Evolutionary conservation across 2,329 filamentous ascomycete genomes (phyloP).

Genomic region (Pseudogymnoascus sp.): DNA sequence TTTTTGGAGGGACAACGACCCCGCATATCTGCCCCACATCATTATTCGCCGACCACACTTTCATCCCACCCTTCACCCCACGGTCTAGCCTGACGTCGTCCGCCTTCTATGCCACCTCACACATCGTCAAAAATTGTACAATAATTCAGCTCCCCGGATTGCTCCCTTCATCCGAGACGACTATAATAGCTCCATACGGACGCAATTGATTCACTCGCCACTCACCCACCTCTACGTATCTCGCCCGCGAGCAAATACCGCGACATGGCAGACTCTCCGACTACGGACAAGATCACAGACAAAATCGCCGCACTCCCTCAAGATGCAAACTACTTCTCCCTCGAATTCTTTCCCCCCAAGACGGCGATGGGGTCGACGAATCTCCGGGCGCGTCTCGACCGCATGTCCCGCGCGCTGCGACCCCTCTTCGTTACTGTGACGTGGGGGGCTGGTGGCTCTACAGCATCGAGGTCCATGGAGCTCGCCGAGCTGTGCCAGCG

Average conservation of each 20-base stretch:
- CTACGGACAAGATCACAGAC: slow-evolving; percentile 74
- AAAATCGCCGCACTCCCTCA: slow-evolving; percentile 86
- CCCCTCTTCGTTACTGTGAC: slow-evolving; percentile 96
- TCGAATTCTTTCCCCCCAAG: slow-evolving; percentile 99
- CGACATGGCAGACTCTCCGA: slow-evolving; percentile 9
- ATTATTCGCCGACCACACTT: slow-evolving; percentile 6
- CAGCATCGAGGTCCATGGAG: slow-evolving; percentile 82
- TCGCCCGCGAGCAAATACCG: not conserved
- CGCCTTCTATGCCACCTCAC: slow-evolving; percentile 4
- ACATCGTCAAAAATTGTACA: not conserved
- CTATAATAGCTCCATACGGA: not conserved
- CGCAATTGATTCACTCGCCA: slow-evolving; percentile 4
- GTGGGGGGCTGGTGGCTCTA: slow-evolving; percentile 94
- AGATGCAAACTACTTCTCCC: slow-evolving; percentile 79
- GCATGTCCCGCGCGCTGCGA: slow-evolving; percentile 85
- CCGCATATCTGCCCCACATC: slow-evolving; percentile 9
- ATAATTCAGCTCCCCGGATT: not conserved
- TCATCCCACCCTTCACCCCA: slow-evolving; percentile 3
- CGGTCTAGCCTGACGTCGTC: slow-evolving; percentile 7
- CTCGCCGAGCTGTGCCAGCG: slow-evolving; percentile 92
- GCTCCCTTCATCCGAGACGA: not conserved
- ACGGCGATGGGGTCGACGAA: slow-evolving; percentile 94
- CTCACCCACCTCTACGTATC: not conserved
- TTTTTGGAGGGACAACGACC: slow-evolving; percentile 7
- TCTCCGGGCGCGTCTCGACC: slow-evolving; percentile 82